Evolutionary conservation across 768 basidiomycete genomes (phyloP).

Genomic region (Neoboletus brunneissimus): DNA sequence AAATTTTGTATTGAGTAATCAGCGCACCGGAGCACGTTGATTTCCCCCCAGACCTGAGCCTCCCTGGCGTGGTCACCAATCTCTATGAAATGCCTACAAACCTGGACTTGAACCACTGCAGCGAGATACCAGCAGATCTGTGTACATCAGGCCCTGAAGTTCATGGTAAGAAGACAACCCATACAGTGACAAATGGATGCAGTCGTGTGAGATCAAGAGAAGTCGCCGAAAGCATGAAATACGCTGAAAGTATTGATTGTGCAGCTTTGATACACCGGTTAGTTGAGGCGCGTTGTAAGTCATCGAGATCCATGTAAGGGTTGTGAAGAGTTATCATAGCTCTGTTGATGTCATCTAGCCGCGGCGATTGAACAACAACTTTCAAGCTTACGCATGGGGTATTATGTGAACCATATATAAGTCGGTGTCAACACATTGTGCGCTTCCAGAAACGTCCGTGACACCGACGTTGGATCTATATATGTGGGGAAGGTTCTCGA

Average conservation of each 20-base stretch:
- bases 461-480: slow-evolving; percentile 64
- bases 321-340: slow-evolving; percentile 87
- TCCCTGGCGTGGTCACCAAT: slow-evolving; percentile 72
- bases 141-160: slow-evolving; percentile 14
- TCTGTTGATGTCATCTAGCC: slow-evolving; percentile 38
- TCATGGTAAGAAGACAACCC: slow-evolving; percentile 27
- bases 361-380: slow-evolving; percentile 2
- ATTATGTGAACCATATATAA: slow-evolving; percentile 84
- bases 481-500: slow-evolving; percentile 65
- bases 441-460: slow-evolving; percentile 53
- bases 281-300: slow-evolving; percentile 63
- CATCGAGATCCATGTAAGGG: slow-evolving; percentile 73
- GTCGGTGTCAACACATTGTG: slow-evolving; percentile 69
- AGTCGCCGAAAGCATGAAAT: slow-evolving; percentile 76
- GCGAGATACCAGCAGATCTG: slow-evolving; percentile 92
- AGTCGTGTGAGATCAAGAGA: slow-evolving; percentile 77
- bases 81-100: slow-evolving; percentile 85
- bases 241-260: slow-evolving; percentile 67
- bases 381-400: slow-evolving; percentile 70
- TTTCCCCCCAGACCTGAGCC: slow-evolving; percentile 82
- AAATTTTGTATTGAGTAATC: neutral
- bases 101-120: slow-evolving; percentile 80
- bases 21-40: slow-evolving; percentile 72
- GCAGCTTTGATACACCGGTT: slow-evolving; percentile 72
- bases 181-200: slow-evolving; percentile 79